Evolutionary conservation across 805 yeast genomes (phyloP).

Genomic region (Saccharomycopsis schoenii): DNA sequence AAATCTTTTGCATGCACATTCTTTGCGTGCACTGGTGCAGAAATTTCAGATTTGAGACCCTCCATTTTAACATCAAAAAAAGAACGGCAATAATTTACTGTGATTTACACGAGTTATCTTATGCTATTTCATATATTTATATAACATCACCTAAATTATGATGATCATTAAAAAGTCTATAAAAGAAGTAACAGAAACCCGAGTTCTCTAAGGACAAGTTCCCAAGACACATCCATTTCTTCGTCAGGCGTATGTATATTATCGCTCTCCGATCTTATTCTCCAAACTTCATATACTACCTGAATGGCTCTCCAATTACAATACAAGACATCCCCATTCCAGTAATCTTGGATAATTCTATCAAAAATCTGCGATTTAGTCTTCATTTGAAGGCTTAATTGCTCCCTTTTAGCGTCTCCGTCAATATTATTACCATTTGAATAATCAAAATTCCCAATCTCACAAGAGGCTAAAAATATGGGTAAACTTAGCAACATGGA

Average conservation of each 20-base stretch:
- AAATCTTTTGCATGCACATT: neutral
- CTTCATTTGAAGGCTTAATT: slow-evolving; percentile 16
- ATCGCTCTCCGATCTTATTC: slow-evolving; percentile 23
- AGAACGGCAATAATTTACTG: neutral
- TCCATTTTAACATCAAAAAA: neutral
- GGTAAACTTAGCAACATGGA: neutral
- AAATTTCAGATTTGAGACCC: neutral
- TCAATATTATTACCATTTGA: neutral
- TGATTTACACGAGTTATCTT: neutral
- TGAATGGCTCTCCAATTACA: slow-evolving; percentile 37
- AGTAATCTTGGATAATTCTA: slow-evolving; percentile 21
- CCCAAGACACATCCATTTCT: slow-evolving; percentile 32
- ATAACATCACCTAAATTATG: too few species aligned
- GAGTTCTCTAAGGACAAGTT: neutral
- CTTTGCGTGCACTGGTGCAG: neutral
- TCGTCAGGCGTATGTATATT: slow-evolving; percentile 22
- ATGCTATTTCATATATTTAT: too few species aligned
- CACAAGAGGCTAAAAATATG: neutral
- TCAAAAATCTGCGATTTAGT: slow-evolving; percentile 17
- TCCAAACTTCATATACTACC: slow-evolving; percentile 32
- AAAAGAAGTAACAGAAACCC: neutral
- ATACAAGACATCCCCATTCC: slow-evolving; percentile 11
- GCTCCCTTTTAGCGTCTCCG: slow-evolving; percentile 21
- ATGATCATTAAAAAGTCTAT: too few species aligned
- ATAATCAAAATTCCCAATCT: slow-evolving; percentile 20